phyloP scores from a whole-genome alignment of 495 filamentous ascomycete genomes.

The Trypethelium eluteriae region DNA sequence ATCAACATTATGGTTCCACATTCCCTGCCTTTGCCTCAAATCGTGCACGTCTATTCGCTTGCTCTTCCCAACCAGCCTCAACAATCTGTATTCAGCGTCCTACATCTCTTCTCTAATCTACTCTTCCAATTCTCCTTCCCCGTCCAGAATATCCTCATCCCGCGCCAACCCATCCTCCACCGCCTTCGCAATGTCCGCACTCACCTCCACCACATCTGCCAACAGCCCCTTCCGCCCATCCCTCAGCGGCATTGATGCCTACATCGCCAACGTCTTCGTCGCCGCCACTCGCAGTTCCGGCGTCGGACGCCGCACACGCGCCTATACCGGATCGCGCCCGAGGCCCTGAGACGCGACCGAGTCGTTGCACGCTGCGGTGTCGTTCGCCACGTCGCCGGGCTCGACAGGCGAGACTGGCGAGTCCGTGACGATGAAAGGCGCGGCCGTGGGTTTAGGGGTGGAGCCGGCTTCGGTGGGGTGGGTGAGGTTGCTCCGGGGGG shows the following conservation, averaged over 20 bases:
- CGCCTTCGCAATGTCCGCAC: constrained; percentile 66
- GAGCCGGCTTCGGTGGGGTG: constrained; percentile 72
- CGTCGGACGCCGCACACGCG: constrained; percentile 52
- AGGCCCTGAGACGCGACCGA: constrained; percentile 81
- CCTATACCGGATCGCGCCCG: constrained; percentile 70
- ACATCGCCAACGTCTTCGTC: constrained; percentile 59
- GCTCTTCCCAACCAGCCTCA: constrained; percentile 48
- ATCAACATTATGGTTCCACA: not conserved
- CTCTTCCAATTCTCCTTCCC: constrained; percentile 52
- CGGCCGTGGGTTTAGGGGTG: constrained; percentile 69
- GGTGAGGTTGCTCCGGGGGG: constrained; percentile 83
- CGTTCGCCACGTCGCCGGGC: constrained; percentile 35
- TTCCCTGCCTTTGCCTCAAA: constrained; percentile 32
- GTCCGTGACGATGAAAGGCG: constrained; percentile 65
- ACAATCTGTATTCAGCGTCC: constrained; percentile 63
- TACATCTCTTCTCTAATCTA: constrained; percentile 92
- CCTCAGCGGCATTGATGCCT: constrained; percentile 56
- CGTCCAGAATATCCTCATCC: constrained; percentile 51
- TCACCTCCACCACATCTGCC: constrained; percentile 68
- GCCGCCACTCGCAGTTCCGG: constrained; percentile 80
- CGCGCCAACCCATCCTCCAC: constrained; percentile 60
- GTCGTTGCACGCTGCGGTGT: constrained; percentile 87
- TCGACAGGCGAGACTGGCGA: too few relatives aligned
- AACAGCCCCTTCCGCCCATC: constrained; percentile 53
- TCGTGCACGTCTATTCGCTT: constrained; percentile 48